phyloP scores from a whole-genome alignment of 768 basidiomycete genomes.

The Leccinum disarticulatum region DNA sequence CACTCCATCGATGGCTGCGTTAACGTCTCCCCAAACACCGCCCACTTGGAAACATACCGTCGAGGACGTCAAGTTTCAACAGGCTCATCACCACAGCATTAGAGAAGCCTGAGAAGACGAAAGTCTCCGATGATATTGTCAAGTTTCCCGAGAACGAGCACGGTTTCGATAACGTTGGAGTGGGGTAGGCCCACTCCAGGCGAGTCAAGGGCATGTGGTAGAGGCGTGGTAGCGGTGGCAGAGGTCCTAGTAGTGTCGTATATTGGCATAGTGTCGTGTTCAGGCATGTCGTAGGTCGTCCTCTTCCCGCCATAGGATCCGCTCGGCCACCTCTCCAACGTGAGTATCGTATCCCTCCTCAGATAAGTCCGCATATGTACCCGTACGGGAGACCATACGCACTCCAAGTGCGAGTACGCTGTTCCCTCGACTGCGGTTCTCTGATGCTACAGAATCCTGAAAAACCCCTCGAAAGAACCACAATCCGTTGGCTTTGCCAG shows the following conservation, averaged over 20 bases:
- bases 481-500: neutral
- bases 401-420: neutral
- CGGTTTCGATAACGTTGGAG: conserved; percentile 51
- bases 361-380: neutral
- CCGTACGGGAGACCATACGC: neutral
- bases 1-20: conserved; percentile 27
- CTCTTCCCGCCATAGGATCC: too few species aligned
- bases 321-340: conserved; percentile 22
- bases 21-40: conserved; percentile 65
- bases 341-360: conserved; percentile 33
- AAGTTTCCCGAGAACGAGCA: conserved; percentile 55
- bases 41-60: conserved; percentile 67
- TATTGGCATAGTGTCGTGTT: too few species aligned
- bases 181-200: too few species aligned
- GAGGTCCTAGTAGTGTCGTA: too few species aligned
- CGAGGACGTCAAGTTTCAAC: conserved; percentile 58
- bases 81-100: conserved; percentile 58
- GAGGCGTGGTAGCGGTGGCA: too few species aligned
- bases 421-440: neutral
- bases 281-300: too few species aligned
- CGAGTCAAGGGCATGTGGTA: too few species aligned
- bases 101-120: conserved; percentile 44
- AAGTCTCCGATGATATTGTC: conserved; percentile 57
- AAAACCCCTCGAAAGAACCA: neutral
- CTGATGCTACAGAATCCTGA: neutral